phyloP scores from a whole-genome alignment of 2,329 filamentous ascomycete species.

The Alternaria rosae region DNA sequence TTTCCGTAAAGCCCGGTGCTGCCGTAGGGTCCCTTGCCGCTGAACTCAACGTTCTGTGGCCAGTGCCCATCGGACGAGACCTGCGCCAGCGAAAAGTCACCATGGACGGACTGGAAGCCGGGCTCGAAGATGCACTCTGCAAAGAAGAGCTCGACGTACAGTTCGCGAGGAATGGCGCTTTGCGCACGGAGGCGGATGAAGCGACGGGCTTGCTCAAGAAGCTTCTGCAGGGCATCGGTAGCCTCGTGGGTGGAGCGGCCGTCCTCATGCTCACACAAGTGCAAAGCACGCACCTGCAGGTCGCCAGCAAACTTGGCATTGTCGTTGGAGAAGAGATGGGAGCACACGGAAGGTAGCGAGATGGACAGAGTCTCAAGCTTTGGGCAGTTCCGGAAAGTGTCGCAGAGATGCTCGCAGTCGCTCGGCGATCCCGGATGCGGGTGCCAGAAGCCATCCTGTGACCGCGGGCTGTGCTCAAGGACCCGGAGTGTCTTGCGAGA shows the following conservation, averaged over 20 bases:
- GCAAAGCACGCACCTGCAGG: conserved; percentile 58
- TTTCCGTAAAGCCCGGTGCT: conserved; percentile 60
- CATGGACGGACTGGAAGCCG: conserved; percentile 55
- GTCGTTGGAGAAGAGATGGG: conserved; percentile 55
- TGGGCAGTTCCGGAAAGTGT: conserved; percentile 56
- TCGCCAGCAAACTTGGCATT: conserved; percentile 57
- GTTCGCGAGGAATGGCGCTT: conserved; percentile 46
- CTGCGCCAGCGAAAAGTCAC: conserved; percentile 57
- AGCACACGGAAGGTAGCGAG: conserved; percentile 58
- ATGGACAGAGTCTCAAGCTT: conserved; percentile 58
- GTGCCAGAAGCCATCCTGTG: conserved; percentile 61
- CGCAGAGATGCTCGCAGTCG: conserved; percentile 58
- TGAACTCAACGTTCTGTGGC: conserved; percentile 47
- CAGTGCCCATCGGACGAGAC: conserved; percentile 52
- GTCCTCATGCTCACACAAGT: conserved; percentile 54
- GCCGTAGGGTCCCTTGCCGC: conserved; percentile 59
- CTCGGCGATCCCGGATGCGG: conserved; percentile 56
- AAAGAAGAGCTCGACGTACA: conserved; percentile 60
- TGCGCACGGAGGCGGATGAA: conserved; percentile 52
- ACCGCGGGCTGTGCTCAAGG: conserved; percentile 62
- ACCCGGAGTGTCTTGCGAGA: conserved; percentile 58
- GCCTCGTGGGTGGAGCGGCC: conserved; percentile 46
- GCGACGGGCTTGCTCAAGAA: conserved; percentile 52
- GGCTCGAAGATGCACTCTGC: conserved; percentile 61
- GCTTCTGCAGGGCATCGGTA: conserved; percentile 47